These are phyloP conservation scores for Leccinum pseudoinsigne DNA, from an alignment of 1,284 basidiomycete species.

Conservation along the genomic window DNA sequence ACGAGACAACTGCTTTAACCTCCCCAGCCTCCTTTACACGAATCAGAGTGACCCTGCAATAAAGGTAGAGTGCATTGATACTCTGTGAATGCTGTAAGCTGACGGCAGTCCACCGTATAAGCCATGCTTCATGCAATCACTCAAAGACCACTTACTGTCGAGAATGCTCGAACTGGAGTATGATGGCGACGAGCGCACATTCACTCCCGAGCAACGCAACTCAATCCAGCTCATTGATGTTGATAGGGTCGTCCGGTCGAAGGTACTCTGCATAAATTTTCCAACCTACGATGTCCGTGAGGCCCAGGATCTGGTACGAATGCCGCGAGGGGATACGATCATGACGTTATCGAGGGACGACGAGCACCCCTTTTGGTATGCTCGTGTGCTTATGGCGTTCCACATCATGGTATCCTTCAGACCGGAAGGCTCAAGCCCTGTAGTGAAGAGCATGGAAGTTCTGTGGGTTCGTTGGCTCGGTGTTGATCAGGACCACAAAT, in stretches of 20 bases:
- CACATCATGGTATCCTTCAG: background rate
- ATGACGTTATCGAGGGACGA: background rate
- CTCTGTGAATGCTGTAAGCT: background rate
- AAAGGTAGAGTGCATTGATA: background rate
- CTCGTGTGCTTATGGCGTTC: background rate
- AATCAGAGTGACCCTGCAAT: background rate
- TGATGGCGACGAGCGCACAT: background rate
- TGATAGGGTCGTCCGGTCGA: background rate
- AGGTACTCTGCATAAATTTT: background rate
- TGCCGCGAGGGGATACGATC: background rate
- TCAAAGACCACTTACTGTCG: background rate
- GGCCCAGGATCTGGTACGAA: background rate
- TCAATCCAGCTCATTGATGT: background rate
- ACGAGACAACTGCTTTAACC: background rate
- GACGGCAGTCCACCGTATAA: background rate
- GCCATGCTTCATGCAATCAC: background rate
- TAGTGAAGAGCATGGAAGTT: background rate
- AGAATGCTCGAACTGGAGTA: background rate
- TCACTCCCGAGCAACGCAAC: background rate
- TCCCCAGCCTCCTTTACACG: background rate
- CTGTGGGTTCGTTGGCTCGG: slow-evolving; percentile 2
- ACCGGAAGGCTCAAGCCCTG: background rate
- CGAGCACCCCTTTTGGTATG: background rate
- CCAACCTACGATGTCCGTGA: background rate
- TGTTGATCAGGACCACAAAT: background rate